Base-by-base conservation (phyloP, 352 stramenopile genomes). In the Pythium chondricola region DNA sequence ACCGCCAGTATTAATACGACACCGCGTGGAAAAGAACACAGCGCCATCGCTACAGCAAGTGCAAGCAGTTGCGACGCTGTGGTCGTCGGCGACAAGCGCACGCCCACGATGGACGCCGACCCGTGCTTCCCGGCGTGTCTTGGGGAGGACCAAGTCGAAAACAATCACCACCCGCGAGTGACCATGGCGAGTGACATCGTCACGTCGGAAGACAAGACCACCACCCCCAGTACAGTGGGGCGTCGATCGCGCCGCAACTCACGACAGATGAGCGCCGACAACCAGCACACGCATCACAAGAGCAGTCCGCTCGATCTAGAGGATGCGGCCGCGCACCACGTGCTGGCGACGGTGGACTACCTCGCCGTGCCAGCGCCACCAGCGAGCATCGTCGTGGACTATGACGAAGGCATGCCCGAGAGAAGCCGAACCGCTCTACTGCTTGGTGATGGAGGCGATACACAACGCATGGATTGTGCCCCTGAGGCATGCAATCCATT, bases 351-450 rank as follows among this genome's bases (percentile, higher is more conserved):
- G 14, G 37, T 44, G 27, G 43, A 52, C 22, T 31, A 32, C 21
- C 22, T 22, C 31, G 44, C 36, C 13, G 26, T 29, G 6, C 22
- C 43, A 16, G 25, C 21, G 20, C 44, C 52, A 31, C 48, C 62
- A 17, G 62, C 69, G 41, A 67, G 63, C 43, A 74, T 85, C 42
- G 62, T 78, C n/a, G 74, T 85, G 21, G 74, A 83, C 40, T 85
- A 85, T 26, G 74, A 85, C 32, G 60, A 69, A 41, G 54, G 38
- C 39, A 51, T 54, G 38, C 52, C 52, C 39, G 52, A 50, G 24
- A 44, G 52, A 0, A 61, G 52, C 18, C 50, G 52, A 21, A 36
- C 18, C 29, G 57, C 21, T 17, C 38, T 51, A 39, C 33, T 46
- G 18, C 33, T 39, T 37, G 52, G 58, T 16, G 50, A 52, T 25